Base-by-base conservation (phyloP, 2,329 filamentous ascomycete species). In the Nothophaeocryptopus gaeumannii region DNA sequence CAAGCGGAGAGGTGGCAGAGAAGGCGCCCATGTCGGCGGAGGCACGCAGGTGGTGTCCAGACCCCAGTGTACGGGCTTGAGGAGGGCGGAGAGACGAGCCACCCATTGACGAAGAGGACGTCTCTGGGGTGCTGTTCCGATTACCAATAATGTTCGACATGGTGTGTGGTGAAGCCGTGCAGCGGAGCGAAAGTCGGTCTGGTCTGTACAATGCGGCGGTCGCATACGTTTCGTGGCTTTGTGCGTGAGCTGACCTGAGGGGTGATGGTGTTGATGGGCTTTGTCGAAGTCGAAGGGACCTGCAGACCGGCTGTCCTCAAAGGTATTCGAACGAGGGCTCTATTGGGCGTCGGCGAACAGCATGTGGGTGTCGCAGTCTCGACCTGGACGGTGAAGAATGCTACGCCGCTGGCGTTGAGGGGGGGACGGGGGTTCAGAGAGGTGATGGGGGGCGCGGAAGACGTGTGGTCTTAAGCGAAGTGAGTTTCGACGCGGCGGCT, bases 61-160 rank as follows among this genome's bases (percentile, higher is more conserved):
- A 81, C 53, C 84, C 88, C 62, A 95, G 78, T 62, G 63, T 62
- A 50, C 63, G 63, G 16, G 58, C 53, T 16, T 53, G 50, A n/a
- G 65, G 92, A 83, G 58, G 91, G 86, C 36, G 84, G 80, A 41
- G 90, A 88, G 40, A 91, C 89, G 55, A 92, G 87, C 53, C 55
- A 33, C 52, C 54, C 65, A 96, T 84, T 58, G 89, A 84, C 45
- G 88, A 83, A 65, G 84, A 89, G 63, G 85, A 86, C 46, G 87
- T 89, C 76, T 97, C 93, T 47, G 93, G 93, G 39, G 92, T 97
- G 79, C 91, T 97, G 75, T 97, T 97, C 65, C 93, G 87, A 75
- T 97, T 97, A 50, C 73, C 73, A 56, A 75, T 72, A 50, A 75
- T 72, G 61, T 77, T 73, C 55, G 74, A 75, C 74, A 76, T 76